Evolutionary conservation across 2,329 filamentous ascomycete species (phyloP).

Genomic region (Cladosporium halotolerans): DNA sequence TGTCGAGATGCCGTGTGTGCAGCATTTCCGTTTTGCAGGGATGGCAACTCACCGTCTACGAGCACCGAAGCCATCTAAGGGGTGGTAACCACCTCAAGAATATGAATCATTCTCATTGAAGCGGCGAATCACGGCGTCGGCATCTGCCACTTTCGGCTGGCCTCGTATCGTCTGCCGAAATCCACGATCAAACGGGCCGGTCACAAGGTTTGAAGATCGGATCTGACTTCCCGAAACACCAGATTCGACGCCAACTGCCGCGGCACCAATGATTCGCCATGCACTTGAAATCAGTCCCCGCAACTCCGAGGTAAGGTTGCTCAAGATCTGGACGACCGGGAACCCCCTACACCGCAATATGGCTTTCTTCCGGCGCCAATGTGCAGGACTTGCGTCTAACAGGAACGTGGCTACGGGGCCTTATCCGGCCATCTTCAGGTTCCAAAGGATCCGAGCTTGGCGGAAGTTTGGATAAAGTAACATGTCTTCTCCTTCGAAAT

Average conservation of each 20-base stretch:
- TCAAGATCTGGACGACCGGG: too few species aligned
- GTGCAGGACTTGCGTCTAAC: too few species aligned
- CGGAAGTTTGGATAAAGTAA: background rate
- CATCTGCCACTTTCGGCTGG: constrained; percentile 2
- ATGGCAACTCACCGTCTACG: too few species aligned
- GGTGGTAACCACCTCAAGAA: too few species aligned
- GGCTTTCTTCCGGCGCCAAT: too few species aligned
- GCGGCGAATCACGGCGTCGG: constrained; percentile 8
- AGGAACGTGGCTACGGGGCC: too few species aligned
- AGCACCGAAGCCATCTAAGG: too few species aligned
- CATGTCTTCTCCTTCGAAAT: background rate
- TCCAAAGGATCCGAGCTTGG: background rate
- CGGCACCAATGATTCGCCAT: constrained; percentile 7
- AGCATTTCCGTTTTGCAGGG: too few species aligned
- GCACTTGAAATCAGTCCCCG: constrained; percentile 2
- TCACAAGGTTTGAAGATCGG: constrained; percentile 6
- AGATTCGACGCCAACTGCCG: constrained; percentile 1
- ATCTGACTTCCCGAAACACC: constrained; percentile 3
- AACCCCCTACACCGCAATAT: too few species aligned
- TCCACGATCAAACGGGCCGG: background rate
- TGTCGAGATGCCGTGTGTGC: too few species aligned
- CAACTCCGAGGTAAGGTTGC: background rate
- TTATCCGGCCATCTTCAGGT: background rate
- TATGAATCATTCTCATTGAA: background rate
- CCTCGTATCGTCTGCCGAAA: background rate